Evolutionary conservation across 73 alveolate genomes (phyloP), one percentile per base, ranked within the genome.

Genomic region (Paramecium bursaria): DNA sequence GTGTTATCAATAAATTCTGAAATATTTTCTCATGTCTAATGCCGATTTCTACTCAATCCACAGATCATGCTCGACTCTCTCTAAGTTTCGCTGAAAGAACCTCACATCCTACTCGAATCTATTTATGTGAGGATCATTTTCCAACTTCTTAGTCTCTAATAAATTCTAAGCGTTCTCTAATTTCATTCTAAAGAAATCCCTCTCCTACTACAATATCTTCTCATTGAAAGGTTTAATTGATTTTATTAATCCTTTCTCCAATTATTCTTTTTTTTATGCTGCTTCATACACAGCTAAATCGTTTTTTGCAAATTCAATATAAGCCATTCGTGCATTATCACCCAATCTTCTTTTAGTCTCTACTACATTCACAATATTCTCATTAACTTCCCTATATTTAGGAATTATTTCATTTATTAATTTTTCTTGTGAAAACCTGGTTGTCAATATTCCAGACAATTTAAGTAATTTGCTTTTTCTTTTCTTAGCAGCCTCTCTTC

Each of bases 31-130:
- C 50, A 23, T 26, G 31, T 57, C 76, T 57, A 57, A 57, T 26
- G 76, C 51, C 26, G 26, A 29, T 44, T 57, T 57, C 26, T 57
- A 29, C 39, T 57, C 76, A 57, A 57, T 57, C 76, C 76, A 57
- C 1, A 57, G 51, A 13, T 57, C 76, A 48, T 57, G 26, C 39
- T 57, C 76, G 21, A 57, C 76, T 11, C 29, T 57, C 11, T 29
- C 49, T 57, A 57, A 26, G 21, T 57, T 26, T 3, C 76, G 47
- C 7, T 57, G 21, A 44, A 57, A 57, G 39, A 57, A 57, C 1
- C 31, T 57, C 29, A 57, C 52, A 57, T 57, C 76, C 29, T 57
- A 57, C 11, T 57, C 31, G 5, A 44, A 27, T 57, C 76, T 57
- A 17, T 57, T 57, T 4, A 57, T 2, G 0, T 57, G 26, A 57